Conservation (phyloP, 805 yeast species). For the Deakozyma indianensis region DNA sequence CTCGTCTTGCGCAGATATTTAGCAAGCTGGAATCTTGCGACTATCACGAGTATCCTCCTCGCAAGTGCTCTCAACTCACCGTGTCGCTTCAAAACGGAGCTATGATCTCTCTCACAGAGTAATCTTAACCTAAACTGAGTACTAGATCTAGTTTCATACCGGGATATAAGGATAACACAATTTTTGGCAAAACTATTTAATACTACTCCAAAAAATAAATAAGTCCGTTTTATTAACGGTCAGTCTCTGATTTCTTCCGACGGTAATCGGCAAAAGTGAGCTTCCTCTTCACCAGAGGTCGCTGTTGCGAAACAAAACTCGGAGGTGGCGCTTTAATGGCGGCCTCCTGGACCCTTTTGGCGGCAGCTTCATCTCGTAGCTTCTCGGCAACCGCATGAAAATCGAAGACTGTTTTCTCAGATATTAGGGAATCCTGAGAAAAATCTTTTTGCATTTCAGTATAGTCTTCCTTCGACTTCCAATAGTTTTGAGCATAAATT, state of each 20-base stretch:
- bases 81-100: not conserved
- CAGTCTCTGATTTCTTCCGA: constrained; percentile 28
- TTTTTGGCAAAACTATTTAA: no score
- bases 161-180: no score
- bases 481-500: not conserved
- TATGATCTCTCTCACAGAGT: not conserved
- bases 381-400: not conserved
- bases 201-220: no score
- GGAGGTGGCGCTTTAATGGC: not conserved
- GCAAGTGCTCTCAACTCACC: not conserved
- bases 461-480: not conserved
- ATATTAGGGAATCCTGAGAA: not conserved
- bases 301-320: not conserved
- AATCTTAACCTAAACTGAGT: no score
- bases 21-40: constrained; percentile 9
- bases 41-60: not conserved
- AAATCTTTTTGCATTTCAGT: not conserved
- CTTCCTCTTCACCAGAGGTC: constrained; percentile 34
- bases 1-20: constrained; percentile 24
- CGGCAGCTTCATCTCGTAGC: not conserved
- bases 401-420: not conserved
- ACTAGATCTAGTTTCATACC: no score
- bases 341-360: not conserved
- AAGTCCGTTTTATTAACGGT: not conserved
- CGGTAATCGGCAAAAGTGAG: constrained; percentile 65